Percentiles rank a stretch among this genome's conserved stretches.
Conservation (phyloP, 2,329 filamentous ascomycete species). For the Phialophora expanda region DNA sequence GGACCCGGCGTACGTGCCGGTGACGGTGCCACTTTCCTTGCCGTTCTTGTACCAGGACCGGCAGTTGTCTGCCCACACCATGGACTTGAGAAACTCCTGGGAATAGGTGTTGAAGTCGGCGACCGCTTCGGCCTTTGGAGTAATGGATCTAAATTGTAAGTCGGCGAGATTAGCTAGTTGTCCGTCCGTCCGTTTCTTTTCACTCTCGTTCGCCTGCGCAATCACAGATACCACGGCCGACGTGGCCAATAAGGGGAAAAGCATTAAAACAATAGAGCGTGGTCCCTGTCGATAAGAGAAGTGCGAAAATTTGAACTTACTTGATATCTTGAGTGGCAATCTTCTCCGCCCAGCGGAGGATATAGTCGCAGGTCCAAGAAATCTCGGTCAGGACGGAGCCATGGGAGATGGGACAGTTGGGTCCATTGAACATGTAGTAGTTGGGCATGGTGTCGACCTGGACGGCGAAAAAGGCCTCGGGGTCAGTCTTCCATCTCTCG, state of each 20-base stretch:
- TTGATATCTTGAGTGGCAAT: conserved; percentile 35
- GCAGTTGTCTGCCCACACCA: conserved; percentile 43
- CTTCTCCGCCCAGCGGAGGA: conserved; percentile 38
- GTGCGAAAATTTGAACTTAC: conserved; percentile 33
- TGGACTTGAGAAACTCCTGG: conserved; percentile 47
- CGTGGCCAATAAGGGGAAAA: conserved; percentile 15
- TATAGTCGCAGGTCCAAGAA: conserved; percentile 37
- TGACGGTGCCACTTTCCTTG: conserved; percentile 36
- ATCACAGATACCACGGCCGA: conserved; percentile 17
- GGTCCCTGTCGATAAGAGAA: conserved; percentile 17
- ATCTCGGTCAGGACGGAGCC: conserved; percentile 40
- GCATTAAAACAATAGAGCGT: conserved; percentile 30
- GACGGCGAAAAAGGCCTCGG: conserved; percentile 32
- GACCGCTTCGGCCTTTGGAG: conserved; percentile 34
- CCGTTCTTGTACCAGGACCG: conserved; percentile 51
- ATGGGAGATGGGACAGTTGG: conserved; percentile 40
- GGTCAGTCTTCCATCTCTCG: conserved; percentile 41
- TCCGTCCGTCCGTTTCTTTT: conserved; percentile 15
- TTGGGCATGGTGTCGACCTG: conserved; percentile 38
- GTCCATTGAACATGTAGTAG: conserved; percentile 39
- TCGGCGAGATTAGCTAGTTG: conserved; percentile 20
- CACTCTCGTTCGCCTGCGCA: conserved; percentile 11
- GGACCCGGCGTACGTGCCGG: conserved; percentile 26
- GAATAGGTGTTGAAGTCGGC: conserved; percentile 47
- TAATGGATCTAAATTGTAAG: conserved; percentile 34